Evolutionary conservation across 768 basidiomycete genomes (phyloP), one percentile per base, ranked within the genome.

Genomic region (Pleurotus tuber-regium): DNA sequence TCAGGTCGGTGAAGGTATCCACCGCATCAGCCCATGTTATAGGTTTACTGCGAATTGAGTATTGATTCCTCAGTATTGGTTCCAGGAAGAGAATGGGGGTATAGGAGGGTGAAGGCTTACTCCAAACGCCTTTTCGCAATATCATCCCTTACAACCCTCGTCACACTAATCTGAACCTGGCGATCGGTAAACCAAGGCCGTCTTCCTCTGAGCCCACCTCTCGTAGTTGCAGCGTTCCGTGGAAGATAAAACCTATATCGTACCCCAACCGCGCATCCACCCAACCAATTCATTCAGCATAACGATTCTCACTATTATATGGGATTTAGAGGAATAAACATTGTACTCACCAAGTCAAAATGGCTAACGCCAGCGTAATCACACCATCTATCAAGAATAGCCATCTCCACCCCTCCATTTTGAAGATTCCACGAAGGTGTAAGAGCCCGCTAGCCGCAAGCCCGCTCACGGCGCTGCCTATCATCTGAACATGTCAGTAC

Each of bases 381-480:
- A 35, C 23, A 4, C 46, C 46, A 6, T 48, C 46, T 10, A 21
- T 35, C 30, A 48, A 24, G 23, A 48, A 48, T 14, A 48, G n/a
- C 46, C 46, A 48, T 21, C 46, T n/a, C 46, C 46, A 48, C 6
- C 46, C 46, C 18, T 48, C 46, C 46, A 48, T 31, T 23, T 35
- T 48, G 46, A 48, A 48, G 8, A 48, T 33, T 9, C 46, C 46
- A 24, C 46, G 46, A 21, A 48, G 46, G n/a, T 24, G 46, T 10
- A 48, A 16, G 16, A 48, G 46, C 9, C 46, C 46, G 23, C 46
- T 48, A 10, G 46, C 46, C 21, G 46, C 31, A 19, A 48, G 46
- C 31, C 46, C 46, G 25, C 46, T 48, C 30, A 48, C 46, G 18
- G 46, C 46, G 25, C 46, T 48, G 46, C 46, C 46, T 48, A 48